These are phyloP conservation scores for Xylariaceae sp. DNA, from an alignment of 2,329 filamentous ascomycete genomes.

Conservation along the genomic window DNA sequence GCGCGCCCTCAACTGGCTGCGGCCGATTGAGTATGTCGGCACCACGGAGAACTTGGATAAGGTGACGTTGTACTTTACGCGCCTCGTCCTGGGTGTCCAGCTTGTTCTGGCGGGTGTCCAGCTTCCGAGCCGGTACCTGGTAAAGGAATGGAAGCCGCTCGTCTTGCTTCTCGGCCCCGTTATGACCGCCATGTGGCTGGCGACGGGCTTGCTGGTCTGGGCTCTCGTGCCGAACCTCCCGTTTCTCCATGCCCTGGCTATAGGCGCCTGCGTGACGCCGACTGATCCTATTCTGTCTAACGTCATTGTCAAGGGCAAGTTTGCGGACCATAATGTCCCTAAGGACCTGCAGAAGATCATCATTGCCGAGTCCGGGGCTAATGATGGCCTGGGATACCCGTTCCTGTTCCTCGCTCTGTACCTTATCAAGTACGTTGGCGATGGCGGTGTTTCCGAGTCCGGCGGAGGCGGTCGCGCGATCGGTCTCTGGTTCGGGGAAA, in stretches of 20 bases:
- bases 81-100: conserved; percentile 85
- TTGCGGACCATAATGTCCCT: conserved; percentile 86
- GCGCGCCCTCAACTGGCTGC: conserved; percentile 69
- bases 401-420: conserved; percentile 84
- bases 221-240: conserved; percentile 65
- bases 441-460: conserved; percentile 48
- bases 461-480: conserved; percentile 65
- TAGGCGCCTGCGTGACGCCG: conserved; percentile 85
- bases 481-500: conserved; percentile 78
- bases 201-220: conserved; percentile 75
- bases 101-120: conserved; percentile 85
- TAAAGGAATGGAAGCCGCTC: conserved; percentile 73
- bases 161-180: conserved; percentile 72
- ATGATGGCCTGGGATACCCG: conserved; percentile 84
- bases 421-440: conserved; percentile 69
- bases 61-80: conserved; percentile 78
- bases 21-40: conserved; percentile 69
- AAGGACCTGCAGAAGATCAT: conserved; percentile 76
- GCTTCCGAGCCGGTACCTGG: conserved; percentile 76
- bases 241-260: conserved; percentile 73
- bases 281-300: conserved; percentile 87
- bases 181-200: conserved; percentile 84
- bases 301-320: conserved; percentile 88
- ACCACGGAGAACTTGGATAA: conserved; percentile 57
- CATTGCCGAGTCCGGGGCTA: conserved; percentile 78